Evolutionary conservation across 805 yeast species (phyloP).

Genomic region (Wickerhamomyces bisporus): DNA sequence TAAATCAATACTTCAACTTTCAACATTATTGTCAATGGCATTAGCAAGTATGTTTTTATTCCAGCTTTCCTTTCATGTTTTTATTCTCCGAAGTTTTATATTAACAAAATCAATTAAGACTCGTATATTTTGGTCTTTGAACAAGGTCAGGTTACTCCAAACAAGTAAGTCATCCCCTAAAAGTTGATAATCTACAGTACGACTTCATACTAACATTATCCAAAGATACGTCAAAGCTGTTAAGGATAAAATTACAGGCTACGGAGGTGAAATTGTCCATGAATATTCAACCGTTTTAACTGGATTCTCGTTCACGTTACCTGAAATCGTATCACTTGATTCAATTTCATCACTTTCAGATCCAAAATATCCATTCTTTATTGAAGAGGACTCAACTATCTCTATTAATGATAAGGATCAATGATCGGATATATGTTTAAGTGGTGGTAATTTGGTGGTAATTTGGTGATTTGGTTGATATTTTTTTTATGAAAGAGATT

Average conservation of each 20-base stretch:
- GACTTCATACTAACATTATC: too few species aligned
- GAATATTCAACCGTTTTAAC: conserved; percentile 41
- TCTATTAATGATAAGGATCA: conserved; percentile 24
- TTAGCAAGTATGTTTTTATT: not conserved
- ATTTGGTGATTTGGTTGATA: too few species aligned
- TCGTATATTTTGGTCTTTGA: conserved; percentile 24
- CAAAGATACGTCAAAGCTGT: conserved; percentile 25
- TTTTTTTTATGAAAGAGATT: too few species aligned
- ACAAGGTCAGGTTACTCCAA: conserved; percentile 25
- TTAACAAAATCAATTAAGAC: conserved; percentile 9
- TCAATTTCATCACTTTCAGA: conserved; percentile 13
- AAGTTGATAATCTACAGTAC: too few species aligned
- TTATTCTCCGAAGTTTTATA: not conserved
- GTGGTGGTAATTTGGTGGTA: too few species aligned
- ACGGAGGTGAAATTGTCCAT: conserved; percentile 43
- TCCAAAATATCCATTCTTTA: conserved; percentile 33
- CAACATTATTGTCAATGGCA: not conserved
- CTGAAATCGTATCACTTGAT: conserved; percentile 24
- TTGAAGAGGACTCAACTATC: conserved; percentile 41
- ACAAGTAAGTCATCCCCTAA: conserved; percentile 18
- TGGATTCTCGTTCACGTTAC: conserved; percentile 42
- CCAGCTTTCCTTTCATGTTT: not conserved
- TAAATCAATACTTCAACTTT: not conserved
- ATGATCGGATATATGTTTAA: too few species aligned
- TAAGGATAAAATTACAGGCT: conserved; percentile 27